Percentiles rank a stretch among this genome's conserved stretches.
These are phyloP conservation scores for Backusella morwellensis DNA, from an alignment of 192 early-diverging fungal genomes.

Conservation along the genomic window DNA sequence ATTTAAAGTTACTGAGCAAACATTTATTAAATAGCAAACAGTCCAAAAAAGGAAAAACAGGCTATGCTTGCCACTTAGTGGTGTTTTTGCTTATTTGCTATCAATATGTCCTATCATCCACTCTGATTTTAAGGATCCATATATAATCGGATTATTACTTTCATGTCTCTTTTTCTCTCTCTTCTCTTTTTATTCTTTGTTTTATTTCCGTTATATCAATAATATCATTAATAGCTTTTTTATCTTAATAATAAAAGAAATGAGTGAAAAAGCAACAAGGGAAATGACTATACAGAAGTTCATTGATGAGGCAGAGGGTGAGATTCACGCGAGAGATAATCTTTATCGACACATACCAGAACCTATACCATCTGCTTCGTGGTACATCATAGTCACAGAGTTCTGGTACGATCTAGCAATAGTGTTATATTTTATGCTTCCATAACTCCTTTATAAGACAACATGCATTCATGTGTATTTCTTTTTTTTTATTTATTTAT, in stretches of 20 bases:
- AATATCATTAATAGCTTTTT: background rate
- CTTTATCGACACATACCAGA: constrained; percentile 44
- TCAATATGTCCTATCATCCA: background rate
- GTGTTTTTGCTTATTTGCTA: background rate
- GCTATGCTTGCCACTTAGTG: constrained; percentile 14
- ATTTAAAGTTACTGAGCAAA: background rate
- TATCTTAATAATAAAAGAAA: constrained; percentile 1
- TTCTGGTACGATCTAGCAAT: constrained; percentile 42
- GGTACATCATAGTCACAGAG: constrained; percentile 57
- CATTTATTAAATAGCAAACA: background rate
- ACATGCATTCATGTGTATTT: background rate
- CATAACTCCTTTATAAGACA: background rate
- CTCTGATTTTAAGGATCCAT: background rate
- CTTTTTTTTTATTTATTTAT: background rate
- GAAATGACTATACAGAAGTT: background rate
- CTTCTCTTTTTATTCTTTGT: background rate
- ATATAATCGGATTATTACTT: background rate
- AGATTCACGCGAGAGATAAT: background rate
- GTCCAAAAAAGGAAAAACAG: background rate
- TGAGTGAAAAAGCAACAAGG: background rate
- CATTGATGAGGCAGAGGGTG: background rate
- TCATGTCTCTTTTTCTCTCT: background rate
- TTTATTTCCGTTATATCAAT: background rate
- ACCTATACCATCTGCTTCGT: constrained; percentile 45
- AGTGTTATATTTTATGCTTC: background rate